phyloP scores from a whole-genome alignment of 495 filamentous ascomycete species.

The Hyaloscypha finlandica region DNA sequence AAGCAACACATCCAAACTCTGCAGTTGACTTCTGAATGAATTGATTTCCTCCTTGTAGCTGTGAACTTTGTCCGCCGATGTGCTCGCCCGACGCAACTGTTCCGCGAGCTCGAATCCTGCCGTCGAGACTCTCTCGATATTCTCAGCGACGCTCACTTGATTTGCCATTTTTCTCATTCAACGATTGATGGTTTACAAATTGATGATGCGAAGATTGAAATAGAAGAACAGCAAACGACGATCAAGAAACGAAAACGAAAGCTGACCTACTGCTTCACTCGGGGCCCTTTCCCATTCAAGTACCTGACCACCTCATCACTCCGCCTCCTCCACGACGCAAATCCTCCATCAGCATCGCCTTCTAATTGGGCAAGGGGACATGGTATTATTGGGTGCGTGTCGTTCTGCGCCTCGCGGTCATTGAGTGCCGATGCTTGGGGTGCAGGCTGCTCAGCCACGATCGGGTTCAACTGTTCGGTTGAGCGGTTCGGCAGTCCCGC shows the following conservation, averaged over 20 bases:
- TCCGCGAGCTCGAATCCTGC: background rate
- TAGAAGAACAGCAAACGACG: background rate
- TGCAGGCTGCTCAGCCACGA: background rate
- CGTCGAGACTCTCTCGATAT: background rate
- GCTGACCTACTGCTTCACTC: background rate
- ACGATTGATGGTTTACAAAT: background rate
- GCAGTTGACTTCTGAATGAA: background rate
- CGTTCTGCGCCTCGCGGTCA: background rate
- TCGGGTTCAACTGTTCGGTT: background rate
- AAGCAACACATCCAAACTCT: background rate
- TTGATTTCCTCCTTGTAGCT: background rate
- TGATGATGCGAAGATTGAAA: background rate
- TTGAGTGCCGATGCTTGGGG: background rate
- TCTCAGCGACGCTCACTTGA: background rate
- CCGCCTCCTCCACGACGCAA: background rate
- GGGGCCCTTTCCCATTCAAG: background rate
- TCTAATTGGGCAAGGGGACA: background rate
- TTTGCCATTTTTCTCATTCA: background rate
- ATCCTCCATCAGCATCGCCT: background rate
- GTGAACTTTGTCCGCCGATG: background rate
- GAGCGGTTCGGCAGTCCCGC: background rate
- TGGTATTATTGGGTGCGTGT: background rate
- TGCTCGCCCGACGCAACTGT: background rate
- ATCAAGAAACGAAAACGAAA: background rate
- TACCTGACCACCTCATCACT: background rate